Evolutionary conservation across 306 rosid genomes (phyloP), one percentile per base, ranked within the genome.

Genomic region (Lablab purpureus): DNA sequence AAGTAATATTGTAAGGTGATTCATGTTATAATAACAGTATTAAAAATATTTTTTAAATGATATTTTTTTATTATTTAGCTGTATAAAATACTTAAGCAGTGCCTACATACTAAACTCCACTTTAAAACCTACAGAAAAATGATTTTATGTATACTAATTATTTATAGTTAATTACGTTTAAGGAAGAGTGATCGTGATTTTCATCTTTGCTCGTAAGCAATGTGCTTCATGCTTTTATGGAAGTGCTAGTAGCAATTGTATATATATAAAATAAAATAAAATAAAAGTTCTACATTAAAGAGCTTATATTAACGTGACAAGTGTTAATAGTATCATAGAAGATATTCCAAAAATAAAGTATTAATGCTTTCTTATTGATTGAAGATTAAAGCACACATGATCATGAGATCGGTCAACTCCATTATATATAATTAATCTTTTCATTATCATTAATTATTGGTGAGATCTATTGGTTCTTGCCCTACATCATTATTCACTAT

Each of bases 321-420:
- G 87, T 60, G 78, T 74, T 52, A 60, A 43, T 74, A 67, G 81
- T 37, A 79, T 58, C 76, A 56, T 22, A 55, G 73, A 52, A 82
- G 70, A 77, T 72, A 62, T 73, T 66, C 76, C 36, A 67, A 40
- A 54, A 12, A 34, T 52, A 49, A 9, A 51, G 79, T n/a, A 54
- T 13, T 69, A 32, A 41, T 70, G 32, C 1, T 22, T 70, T 52
- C 23, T 62, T 56, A 60, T 74, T 66, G 55, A 34, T 30, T 19
- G 71, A 11, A 64, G 75, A 52, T 79, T 62, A 82, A 21, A 81
- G 58, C 27, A 74, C 84, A 76, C 85, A 76, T 88, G 88, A 67
- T 86, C 67, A 37, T 32, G 69, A 56, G 71, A 80, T 73, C 60
- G 21, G 86, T 73, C 85, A 68, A 86, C 89, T 72, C 46, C 37